phyloP scores from a whole-genome alignment of 768 basidiomycete species.

The Boletus bicolor region DNA sequence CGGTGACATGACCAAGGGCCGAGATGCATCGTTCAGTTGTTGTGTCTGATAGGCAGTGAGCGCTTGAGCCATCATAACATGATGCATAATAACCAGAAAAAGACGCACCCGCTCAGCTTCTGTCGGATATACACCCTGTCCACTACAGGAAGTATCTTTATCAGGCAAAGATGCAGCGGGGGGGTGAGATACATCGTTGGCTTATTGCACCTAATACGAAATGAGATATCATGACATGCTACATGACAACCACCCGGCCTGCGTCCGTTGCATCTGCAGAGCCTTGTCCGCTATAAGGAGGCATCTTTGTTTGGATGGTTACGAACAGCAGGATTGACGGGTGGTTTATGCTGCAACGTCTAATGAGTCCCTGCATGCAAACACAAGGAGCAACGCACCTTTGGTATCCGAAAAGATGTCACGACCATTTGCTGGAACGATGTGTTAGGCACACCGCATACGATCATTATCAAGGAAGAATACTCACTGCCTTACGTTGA shows the following conservation, averaged over 20 bases:
- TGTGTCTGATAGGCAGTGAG: neutral
- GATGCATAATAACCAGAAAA: neutral
- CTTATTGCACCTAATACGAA: too few relatives aligned
- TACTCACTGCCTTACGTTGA: neutral
- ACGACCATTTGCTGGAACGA: neutral
- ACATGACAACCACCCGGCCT: neutral
- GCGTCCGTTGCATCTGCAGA: fast-evolving
- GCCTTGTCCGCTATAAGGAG: neutral
- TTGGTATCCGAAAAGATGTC: too few relatives aligned
- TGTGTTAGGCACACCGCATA: neutral
- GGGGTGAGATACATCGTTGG: too few relatives aligned
- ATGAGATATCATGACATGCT: too few relatives aligned
- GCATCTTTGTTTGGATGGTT: neutral
- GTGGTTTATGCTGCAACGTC: neutral
- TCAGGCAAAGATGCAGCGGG: too few relatives aligned
- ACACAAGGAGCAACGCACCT: neutral
- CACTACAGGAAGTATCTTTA: too few relatives aligned
- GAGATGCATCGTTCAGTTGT: neutral
- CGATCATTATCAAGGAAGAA: neutral
- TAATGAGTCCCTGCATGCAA: neutral
- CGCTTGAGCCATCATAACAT: too few relatives aligned
- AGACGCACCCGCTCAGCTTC: neutral
- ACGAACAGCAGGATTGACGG: neutral
- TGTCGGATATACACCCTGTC: too few relatives aligned
- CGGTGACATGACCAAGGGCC: too few relatives aligned